Base-by-base conservation (phyloP, 1,284 basidiomycete genomes). In the Sanghuangporus sanghuang region DNA sequence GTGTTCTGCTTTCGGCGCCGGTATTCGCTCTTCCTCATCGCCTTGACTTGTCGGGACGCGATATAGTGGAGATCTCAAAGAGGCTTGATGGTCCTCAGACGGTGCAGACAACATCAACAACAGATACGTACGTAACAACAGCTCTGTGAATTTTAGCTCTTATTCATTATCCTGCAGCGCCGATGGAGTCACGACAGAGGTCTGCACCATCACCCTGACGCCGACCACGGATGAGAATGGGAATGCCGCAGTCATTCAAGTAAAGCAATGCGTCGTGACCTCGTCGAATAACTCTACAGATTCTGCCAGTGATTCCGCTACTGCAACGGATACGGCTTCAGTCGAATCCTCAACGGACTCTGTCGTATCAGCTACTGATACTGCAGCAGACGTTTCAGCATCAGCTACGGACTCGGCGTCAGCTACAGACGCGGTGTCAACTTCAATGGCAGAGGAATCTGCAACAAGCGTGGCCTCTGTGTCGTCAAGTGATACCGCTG, bases 151-250 rank as follows among this genome's bases (percentile, higher is more conserved):
- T 18, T 46, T 46, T n/a, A 2, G 16, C 21, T 36, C 12, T 55
- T 16, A 36, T 32, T 59, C 16, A 2, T 9, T 52, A 77, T 50
- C 63, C 70, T 61, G 74, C 77, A 67, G 89, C 83, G 9, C 73
- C 16, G 59, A 61, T 11, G 69, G 69, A 6, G 49, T 76, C 14
- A 78, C 87, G 73, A 81, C 79, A 55, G 79, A 88, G 76, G 86
- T 80, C 5, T 92, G 89, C 71, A 77, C 79, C 4, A 77, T 89
- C 65, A 83, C 82, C 2, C 78, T 91, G 62, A 86, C 83, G 6
- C 87, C 79, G 3, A 71, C 77, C 14, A 73, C 67, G 3, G 75
- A 71, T 57, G 48, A 81, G 2, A 77, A 81, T 66, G 87, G 86
- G 36, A 70, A 81, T 38, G 75, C 79, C 54, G 58, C 73, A 38